Conservation (phyloP, 192 early-diverging fungal genomes). For the Coemansia sp. region DNA sequence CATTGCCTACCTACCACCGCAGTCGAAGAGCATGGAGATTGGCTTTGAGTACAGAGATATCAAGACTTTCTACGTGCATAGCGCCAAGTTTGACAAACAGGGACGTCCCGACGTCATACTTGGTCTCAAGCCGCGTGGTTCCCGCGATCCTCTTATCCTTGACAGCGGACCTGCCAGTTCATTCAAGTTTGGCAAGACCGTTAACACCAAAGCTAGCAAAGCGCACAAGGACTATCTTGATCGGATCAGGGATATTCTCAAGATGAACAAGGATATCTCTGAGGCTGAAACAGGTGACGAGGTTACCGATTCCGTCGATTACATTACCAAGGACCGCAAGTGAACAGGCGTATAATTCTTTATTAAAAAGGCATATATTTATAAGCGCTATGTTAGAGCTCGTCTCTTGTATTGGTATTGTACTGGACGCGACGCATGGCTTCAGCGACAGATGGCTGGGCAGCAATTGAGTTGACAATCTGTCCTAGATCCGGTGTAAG, state of each 20-base stretch:
- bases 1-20: slow-evolving; percentile 51
- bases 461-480: slow-evolving; percentile 31
- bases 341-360: too few species aligned
- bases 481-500: slow-evolving; percentile 38
- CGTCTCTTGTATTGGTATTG: slow-evolving; percentile 11
- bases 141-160: slow-evolving; percentile 11
- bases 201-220: neutral
- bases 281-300: neutral
- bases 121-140: slow-evolving; percentile 20
- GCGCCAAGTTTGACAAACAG: slow-evolving; percentile 49
- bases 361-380: too few species aligned
- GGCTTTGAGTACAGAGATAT: slow-evolving; percentile 50
- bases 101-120: slow-evolving; percentile 37
- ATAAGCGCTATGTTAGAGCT: slow-evolving; percentile 17
- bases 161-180: slow-evolving; percentile 8
- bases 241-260: slow-evolving; percentile 13
- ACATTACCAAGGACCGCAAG: slow-evolving; percentile 2
- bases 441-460: slow-evolving; percentile 31
- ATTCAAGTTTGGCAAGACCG: neutral
- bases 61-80: slow-evolving; percentile 63
- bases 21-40: slow-evolving; percentile 20
- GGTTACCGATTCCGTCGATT: neutral
- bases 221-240: slow-evolving; percentile 4
- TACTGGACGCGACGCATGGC: slow-evolving; percentile 34
- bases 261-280: neutral